Percentiles rank a stretch among this genome's conserved stretches.
Evolutionary conservation across 2,329 filamentous ascomycete genomes (phyloP).

Genomic region (Aspergillus thermomutatus): DNA sequence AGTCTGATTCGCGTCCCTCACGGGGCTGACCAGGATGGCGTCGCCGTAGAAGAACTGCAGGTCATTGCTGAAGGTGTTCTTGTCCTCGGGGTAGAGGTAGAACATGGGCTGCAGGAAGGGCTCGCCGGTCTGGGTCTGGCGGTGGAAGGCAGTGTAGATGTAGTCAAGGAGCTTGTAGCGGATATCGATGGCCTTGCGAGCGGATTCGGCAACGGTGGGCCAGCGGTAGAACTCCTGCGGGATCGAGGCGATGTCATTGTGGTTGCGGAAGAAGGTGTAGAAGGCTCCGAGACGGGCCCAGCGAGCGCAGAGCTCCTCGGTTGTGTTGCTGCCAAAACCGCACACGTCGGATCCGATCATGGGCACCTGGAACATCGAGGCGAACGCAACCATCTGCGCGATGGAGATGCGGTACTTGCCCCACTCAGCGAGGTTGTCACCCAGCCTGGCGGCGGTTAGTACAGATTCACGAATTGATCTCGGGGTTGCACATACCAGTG

Average conservation of each 20-base stretch:
- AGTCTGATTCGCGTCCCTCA: constrained; percentile 51
- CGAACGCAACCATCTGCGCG: constrained; percentile 58
- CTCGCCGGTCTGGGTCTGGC: constrained; percentile 58
- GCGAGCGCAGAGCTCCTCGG: constrained; percentile 67
- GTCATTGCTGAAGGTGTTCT: constrained; percentile 50
- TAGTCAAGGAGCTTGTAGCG: constrained; percentile 79
- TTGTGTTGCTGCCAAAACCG: constrained; percentile 67
- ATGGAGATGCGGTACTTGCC: constrained; percentile 58
- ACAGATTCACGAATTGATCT: constrained; percentile 17
- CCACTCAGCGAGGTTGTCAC: constrained; percentile 60
- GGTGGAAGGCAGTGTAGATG: constrained; percentile 68
- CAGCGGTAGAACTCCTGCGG: constrained; percentile 72
- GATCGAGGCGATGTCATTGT: constrained; percentile 55
- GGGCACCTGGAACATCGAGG: constrained; percentile 64
- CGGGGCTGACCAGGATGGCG: constrained; percentile 55
- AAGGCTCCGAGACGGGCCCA: constrained; percentile 74
- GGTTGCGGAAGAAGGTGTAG: constrained; percentile 72
- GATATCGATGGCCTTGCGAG: constrained; percentile 65
- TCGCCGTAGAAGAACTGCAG: constrained; percentile 60
- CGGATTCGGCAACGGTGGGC: constrained; percentile 60
- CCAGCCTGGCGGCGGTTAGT: constrained; percentile 42
- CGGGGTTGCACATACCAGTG: constrained; percentile 48
- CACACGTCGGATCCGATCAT: constrained; percentile 73
- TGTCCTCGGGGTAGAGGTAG: constrained; percentile 63
- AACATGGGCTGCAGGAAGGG: constrained; percentile 69